Percentiles rank a stretch among this genome's conserved stretches.
Conservation (phyloP, 495 filamentous ascomycete species). For the Parathielavia hyrcaniae region DNA sequence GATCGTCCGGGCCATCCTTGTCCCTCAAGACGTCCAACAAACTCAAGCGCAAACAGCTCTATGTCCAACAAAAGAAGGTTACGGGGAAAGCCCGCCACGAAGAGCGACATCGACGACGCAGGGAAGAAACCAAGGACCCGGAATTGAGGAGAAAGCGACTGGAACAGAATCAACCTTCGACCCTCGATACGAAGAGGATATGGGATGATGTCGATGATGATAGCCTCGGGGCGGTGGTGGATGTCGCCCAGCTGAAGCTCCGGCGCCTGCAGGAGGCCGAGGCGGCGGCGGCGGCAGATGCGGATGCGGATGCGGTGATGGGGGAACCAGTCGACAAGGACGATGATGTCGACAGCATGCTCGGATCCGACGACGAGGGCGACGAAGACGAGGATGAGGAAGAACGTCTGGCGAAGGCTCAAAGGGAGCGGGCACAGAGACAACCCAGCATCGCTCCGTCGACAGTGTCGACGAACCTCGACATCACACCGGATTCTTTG, state of each 20-base stretch:
- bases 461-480: slow-evolving; percentile 63
- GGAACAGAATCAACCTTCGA: slow-evolving; percentile 70
- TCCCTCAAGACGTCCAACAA: slow-evolving; percentile 55
- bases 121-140: slow-evolving; percentile 82
- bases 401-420: slow-evolving; percentile 26
- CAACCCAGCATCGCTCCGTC: slow-evolving; percentile 50
- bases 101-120: slow-evolving; percentile 67
- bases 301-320: slow-evolving; percentile 42
- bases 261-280: slow-evolving; percentile 61
- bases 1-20: slow-evolving; percentile 22
- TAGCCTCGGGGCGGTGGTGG: slow-evolving; percentile 66
- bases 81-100: slow-evolving; percentile 66
- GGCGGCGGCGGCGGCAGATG: slow-evolving; percentile 40
- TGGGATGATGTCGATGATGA: slow-evolving; percentile 90
- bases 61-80: slow-evolving; percentile 70
- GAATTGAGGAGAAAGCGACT: slow-evolving; percentile 62
- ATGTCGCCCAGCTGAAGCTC: slow-evolving; percentile 69
- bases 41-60: slow-evolving; percentile 61
- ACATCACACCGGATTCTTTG: slow-evolving; percentile 62
- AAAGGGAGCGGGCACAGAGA: slow-evolving; percentile 48
- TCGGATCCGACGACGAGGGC: slow-evolving; percentile 49
- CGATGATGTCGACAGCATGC: slow-evolving; percentile 69
- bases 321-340: slow-evolving; percentile 44
- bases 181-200: slow-evolving; percentile 80
- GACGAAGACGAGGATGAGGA: slow-evolving; percentile 44